A percentile compares a stretch with the other conserved stretches of the same genome.
phyloP scores from a whole-genome alignment of 2,329 filamentous ascomycete genomes.

The Dissoconium aciculare region DNA sequence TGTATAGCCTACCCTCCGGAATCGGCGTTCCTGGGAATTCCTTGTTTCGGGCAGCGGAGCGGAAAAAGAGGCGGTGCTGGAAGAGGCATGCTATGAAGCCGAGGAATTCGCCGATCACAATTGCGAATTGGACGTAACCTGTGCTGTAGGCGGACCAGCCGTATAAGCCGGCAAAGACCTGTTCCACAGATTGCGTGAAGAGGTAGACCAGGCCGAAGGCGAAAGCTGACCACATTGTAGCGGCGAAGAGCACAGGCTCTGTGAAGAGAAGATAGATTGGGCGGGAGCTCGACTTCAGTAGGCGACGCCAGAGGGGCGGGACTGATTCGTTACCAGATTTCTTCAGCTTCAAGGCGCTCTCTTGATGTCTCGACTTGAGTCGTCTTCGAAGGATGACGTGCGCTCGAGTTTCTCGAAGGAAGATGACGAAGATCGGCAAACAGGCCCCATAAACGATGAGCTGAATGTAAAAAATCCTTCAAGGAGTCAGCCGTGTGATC shows the following conservation, averaged over 20 bases:
- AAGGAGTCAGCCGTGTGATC: not conserved
- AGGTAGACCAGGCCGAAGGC: constrained; percentile 34
- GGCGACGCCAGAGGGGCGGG: constrained; percentile 20
- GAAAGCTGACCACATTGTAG: constrained; percentile 36
- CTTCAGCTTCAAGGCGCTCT: not conserved
- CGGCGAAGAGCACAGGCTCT: constrained; percentile 35
- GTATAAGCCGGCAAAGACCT: constrained; percentile 29
- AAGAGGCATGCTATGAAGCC: constrained; percentile 26
- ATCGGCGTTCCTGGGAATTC: constrained; percentile 25
- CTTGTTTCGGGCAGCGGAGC: constrained; percentile 26
- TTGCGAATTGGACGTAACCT: constrained; percentile 32
- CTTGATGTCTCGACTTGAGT: constrained; percentile 19
- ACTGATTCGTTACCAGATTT: too few relatives aligned
- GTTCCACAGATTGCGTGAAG: constrained; percentile 35
- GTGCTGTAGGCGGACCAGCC: constrained; percentile 28
- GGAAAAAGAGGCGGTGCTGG: constrained; percentile 26
- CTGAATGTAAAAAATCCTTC: constrained; percentile 26
- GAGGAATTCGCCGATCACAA: constrained; percentile 33
- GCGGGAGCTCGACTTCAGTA: constrained; percentile 21
- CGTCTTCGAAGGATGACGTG: constrained; percentile 31
- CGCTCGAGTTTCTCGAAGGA: constrained; percentile 34
- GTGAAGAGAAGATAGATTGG: constrained; percentile 32
- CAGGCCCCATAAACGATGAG: constrained; percentile 32
- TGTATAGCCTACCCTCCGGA: constrained; percentile 34
- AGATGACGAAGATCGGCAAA: constrained; percentile 26